These are phyloP conservation scores for Micromonas commoda DNA, from an alignment of 139 green algal species.

Conservation along the genomic window DNA sequence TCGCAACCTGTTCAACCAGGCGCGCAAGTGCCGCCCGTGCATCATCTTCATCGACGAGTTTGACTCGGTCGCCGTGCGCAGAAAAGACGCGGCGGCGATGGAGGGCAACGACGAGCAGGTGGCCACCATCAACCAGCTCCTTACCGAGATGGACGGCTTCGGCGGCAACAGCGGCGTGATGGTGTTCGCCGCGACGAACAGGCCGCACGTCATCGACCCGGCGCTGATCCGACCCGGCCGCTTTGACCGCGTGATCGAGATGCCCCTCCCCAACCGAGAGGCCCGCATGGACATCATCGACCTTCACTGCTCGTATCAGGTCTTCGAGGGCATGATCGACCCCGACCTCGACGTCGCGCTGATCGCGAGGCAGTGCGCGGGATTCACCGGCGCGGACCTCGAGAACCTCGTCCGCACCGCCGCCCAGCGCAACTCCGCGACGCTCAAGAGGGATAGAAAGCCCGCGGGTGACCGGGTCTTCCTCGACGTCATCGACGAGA, in stretches of 20 bases:
- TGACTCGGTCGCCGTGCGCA: constrained; percentile 68
- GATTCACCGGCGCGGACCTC: constrained; percentile 84
- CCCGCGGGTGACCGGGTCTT: neutral
- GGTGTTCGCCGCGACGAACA: constrained; percentile 95
- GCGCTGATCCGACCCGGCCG: constrained; percentile 82
- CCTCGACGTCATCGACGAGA: constrained; percentile 14
- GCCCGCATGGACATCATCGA: constrained; percentile 77
- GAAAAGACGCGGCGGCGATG: neutral
- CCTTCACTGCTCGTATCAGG: constrained; percentile 79
- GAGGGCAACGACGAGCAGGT: constrained; percentile 31
- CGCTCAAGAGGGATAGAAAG: neutral
- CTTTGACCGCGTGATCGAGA: constrained; percentile 92
- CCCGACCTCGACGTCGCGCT: constrained; percentile 67
- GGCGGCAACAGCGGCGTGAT: constrained; percentile 88
- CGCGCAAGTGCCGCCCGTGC: constrained; percentile 67
- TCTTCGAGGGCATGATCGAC: constrained; percentile 40
- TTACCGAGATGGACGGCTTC: constrained; percentile 88
- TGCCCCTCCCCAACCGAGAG: constrained; percentile 75
- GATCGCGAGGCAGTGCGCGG: constrained; percentile 72
- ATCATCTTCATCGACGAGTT: constrained; percentile 99
- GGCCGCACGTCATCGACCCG: constrained; percentile 78
- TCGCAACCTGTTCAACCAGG: constrained; percentile 83
- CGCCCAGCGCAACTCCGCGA: neutral
- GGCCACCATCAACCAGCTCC: constrained; percentile 37
- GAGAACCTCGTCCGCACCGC: constrained; percentile 73